A percentile compares a stretch with the other conserved stretches of the same genome.
Evolutionary conservation across 345 rosid species (phyloP).

Genomic region (Salix udensis): DNA sequence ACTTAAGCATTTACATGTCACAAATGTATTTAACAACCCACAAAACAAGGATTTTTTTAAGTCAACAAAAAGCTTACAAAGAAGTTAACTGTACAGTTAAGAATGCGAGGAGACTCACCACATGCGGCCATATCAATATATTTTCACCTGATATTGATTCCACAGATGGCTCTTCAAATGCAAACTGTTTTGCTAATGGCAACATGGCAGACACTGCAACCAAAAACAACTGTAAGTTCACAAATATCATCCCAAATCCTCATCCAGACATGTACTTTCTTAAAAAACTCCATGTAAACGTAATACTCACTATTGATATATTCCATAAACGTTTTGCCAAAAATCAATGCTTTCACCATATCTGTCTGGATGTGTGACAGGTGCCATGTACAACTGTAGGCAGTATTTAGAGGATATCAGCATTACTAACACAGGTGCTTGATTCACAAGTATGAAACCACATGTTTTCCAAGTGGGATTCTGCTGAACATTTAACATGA

Average conservation of each 20-base stretch:
- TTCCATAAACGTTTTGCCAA: slow-evolving; percentile 51
- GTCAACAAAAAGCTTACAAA: background rate
- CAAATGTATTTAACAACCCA: background rate
- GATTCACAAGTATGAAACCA: background rate
- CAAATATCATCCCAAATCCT: slow-evolving; percentile 8
- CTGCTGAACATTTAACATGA: no score
- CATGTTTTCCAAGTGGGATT: no score
- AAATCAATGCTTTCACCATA: slow-evolving; percentile 86
- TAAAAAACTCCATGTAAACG: slow-evolving; percentile 1
- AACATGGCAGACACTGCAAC: no score
- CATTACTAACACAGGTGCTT: background rate
- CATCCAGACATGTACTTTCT: background rate
- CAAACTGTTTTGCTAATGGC: slow-evolving; percentile 91
- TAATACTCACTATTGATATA: slow-evolving; percentile 53
- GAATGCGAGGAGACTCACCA: slow-evolving; percentile 47
- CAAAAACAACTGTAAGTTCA: slow-evolving; percentile 6
- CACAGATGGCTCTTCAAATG: slow-evolving; percentile 91
- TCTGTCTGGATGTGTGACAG: slow-evolving; percentile 87
- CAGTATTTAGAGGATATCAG: slow-evolving; percentile 25
- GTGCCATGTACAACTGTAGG: slow-evolving; percentile 92
- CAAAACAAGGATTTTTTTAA: background rate
- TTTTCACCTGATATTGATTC: slow-evolving; percentile 87
- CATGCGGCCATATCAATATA: slow-evolving; percentile 86
- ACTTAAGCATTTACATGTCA: background rate
- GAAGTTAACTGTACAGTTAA: background rate